Conservation (phyloP, 129 eudicot species). For the Mikania micrantha region DNA sequence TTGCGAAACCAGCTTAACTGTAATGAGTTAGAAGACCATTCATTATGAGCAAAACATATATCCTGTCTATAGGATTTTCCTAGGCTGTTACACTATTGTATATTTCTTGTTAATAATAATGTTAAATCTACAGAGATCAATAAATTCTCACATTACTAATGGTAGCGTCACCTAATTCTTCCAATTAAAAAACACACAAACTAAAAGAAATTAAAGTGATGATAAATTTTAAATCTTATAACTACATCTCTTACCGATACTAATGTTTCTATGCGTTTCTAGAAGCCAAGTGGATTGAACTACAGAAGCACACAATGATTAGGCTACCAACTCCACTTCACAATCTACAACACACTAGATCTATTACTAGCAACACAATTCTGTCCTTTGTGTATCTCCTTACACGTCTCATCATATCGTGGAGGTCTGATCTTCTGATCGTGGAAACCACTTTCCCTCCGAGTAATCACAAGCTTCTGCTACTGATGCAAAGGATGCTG, state of each 20-base stretch:
- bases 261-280: constrained; percentile 41
- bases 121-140: neutral
- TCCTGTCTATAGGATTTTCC: no score
- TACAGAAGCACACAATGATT: constrained; percentile 58
- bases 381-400: constrained; percentile 95
- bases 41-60: no score
- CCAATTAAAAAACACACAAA: neutral
- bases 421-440: constrained; percentile 53
- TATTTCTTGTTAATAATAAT: neutral
- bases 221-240: neutral
- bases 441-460: constrained; percentile 82
- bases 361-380: constrained; percentile 66
- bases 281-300: constrained; percentile 65
- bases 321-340: constrained; percentile 92
- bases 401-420: constrained; percentile 70
- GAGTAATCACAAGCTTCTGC: constrained; percentile 51
- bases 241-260: constrained; percentile 49
- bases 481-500: no score
- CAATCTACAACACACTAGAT: constrained; percentile 59
- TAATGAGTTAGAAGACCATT: no score
- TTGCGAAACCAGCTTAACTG: no score
- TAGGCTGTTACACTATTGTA: no score
- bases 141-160: neutral
- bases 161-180: constrained; percentile 1
- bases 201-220: neutral